These are phyloP conservation scores for Micractinium conductrix DNA, from an alignment of 139 green algal species.

Conservation along the genomic window DNA sequence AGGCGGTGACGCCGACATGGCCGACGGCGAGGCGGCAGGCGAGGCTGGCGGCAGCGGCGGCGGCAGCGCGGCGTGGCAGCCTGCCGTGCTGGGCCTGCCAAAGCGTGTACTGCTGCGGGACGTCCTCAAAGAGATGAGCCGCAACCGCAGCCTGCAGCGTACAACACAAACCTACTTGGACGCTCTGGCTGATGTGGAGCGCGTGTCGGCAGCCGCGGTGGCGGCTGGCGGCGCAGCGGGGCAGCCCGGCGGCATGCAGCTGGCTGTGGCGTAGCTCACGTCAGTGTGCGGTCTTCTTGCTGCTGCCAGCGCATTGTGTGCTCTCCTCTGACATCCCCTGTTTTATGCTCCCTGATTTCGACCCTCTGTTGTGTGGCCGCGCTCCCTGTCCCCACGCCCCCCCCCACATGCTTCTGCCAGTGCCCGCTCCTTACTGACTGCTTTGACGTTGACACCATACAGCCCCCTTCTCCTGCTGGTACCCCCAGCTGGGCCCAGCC, in stretches of 20 bases:
- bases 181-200: conserved; percentile 30
- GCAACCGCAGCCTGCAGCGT: conserved; percentile 43
- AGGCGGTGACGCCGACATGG: not conserved
- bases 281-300: too few relatives aligned
- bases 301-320: too few relatives aligned
- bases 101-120: conserved; percentile 70
- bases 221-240: not conserved
- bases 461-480: too few relatives aligned
- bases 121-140: conserved; percentile 51
- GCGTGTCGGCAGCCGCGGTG: not conserved
- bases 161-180: conserved; percentile 34
- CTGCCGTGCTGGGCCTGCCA: conserved; percentile 59
- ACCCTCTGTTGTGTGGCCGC: too few relatives aligned
- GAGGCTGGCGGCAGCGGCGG: not conserved
- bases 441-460: too few relatives aligned
- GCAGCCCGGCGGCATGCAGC: not conserved
- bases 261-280: not conserved
- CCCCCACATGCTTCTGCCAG: too few relatives aligned
- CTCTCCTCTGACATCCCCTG: too few relatives aligned
- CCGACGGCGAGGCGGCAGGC: not conserved
- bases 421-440: too few relatives aligned
- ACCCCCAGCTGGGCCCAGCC: too few relatives aligned
- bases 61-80: conserved; percentile 43
- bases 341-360: too few relatives aligned
- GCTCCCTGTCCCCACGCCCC: too few relatives aligned